A percentile compares a stretch with the other conserved stretches of the same genome.
phyloP scores from a whole-genome alignment of 2,329 filamentous ascomycete genomes.

The Stromatinia cepivora region DNA sequence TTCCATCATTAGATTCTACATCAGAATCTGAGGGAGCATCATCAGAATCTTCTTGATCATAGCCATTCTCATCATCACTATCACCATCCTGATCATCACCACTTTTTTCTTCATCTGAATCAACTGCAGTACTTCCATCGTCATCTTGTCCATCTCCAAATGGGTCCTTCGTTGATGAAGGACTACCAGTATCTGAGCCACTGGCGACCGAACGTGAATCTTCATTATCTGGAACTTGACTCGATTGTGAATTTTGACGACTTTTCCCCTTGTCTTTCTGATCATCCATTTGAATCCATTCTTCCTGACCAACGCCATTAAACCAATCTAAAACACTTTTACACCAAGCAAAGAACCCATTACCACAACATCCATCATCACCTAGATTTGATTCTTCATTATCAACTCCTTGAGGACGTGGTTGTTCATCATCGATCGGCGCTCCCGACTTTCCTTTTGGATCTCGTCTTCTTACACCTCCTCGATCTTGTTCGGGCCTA shows the following conservation, averaged over 20 bases:
- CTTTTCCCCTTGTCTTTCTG: neutral
- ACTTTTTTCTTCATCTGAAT: neutral
- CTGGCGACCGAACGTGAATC: neutral
- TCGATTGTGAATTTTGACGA: neutral
- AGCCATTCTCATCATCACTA: neutral
- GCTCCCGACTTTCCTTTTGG: neutral
- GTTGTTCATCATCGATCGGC: neutral
- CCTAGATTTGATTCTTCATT: neutral
- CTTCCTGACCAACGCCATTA: conserved; percentile 2
- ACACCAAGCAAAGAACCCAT: neutral
- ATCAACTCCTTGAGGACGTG: neutral
- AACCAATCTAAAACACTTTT: neutral
- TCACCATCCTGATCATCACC: neutral
- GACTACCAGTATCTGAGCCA: neutral
- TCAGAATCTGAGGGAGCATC: neutral
- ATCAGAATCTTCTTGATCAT: neutral
- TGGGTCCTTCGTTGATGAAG: neutral
- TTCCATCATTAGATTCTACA: neutral
- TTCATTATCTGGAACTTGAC: neutral
- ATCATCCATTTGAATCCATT: conserved; percentile 19
- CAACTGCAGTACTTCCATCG: conserved; percentile 3
- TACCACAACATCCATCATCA: conserved; percentile 4
- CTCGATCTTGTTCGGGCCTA: neutral
- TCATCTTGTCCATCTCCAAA: conserved; percentile 11
- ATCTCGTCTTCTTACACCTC: neutral